A percentile compares a stretch with the other conserved stretches of the same genome.
Evolutionary conservation across 1,139 yeast species (phyloP).

Genomic region (Suhomyces maxii): DNA sequence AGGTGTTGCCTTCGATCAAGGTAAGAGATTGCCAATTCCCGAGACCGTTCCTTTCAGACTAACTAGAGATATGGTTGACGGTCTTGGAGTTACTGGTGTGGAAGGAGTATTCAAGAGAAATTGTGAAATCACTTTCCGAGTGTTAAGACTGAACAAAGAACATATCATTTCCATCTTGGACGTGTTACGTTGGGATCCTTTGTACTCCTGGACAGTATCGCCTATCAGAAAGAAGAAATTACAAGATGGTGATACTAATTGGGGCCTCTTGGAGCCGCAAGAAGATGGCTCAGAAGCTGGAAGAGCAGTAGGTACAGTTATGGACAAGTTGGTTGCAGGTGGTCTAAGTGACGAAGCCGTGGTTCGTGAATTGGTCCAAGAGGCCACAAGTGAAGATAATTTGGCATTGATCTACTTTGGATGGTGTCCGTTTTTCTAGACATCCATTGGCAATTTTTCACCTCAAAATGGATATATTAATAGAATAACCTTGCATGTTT

Average conservation of each 20-base stretch:
- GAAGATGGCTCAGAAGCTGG: slow-evolving; percentile 76
- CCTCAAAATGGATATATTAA: too few relatives aligned
- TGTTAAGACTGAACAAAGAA: slow-evolving; percentile 63
- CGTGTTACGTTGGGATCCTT: slow-evolving; percentile 88
- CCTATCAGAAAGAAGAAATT: slow-evolving; percentile 61
- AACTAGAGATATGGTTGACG: slow-evolving; percentile 89
- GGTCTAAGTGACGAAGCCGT: slow-evolving; percentile 82
- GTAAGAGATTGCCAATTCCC: slow-evolving; percentile 78
- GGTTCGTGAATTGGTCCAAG: slow-evolving; percentile 75
- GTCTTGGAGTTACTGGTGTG: slow-evolving; percentile 81
- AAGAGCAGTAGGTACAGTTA: slow-evolving; percentile 72
- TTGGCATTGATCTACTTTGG: slow-evolving; percentile 80
- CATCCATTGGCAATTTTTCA: too few relatives aligned
- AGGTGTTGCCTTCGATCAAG: slow-evolving; percentile 96
- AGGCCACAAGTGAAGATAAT: slow-evolving; percentile 68
- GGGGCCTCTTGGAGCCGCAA: slow-evolving; percentile 28
- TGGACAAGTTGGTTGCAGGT: slow-evolving; percentile 63
- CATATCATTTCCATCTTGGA: slow-evolving; percentile 81
- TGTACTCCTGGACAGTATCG: slow-evolving; percentile 85
- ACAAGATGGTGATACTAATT: slow-evolving; percentile 41
- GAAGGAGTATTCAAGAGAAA: slow-evolving; percentile 73
- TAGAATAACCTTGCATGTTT: too few relatives aligned
- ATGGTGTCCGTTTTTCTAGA: slow-evolving; percentile 63
- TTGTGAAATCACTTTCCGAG: slow-evolving; percentile 73
- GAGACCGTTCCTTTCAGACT: slow-evolving; percentile 92